Evolutionary conservation across 2,329 filamentous ascomycete species (phyloP), one percentile per base, ranked within the genome.

Genomic region (Hypoxylon sp.): DNA sequence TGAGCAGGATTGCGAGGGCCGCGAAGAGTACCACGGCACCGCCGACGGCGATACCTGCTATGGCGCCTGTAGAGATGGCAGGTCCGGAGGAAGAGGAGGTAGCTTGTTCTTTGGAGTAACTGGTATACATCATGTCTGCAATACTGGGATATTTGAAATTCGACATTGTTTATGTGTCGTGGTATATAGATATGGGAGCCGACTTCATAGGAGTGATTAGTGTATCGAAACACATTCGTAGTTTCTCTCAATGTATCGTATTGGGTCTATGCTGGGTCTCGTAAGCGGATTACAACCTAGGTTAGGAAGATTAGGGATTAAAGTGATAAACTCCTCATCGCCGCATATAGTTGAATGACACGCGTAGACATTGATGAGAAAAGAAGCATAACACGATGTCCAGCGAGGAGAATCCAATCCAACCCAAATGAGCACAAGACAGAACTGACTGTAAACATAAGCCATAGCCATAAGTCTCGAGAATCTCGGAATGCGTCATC

Each of bases 21-120:
- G 80, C 76, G 73, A 85, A 84, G 13, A 87, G 65, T 5, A 86
- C 59, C 1, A 84, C 72, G 14, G 83, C 82, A n/a, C 84, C 84
- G 33, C 81, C 81, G 26, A 88, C 70, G 11, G 82, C 82, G 59
- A 88, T 83, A 59, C 80, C 80, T 35, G 87, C 73, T 61, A 83
- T 75, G 19, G 73, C 76, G 19, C 79, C 78, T n/a, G 76, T 74
- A 2, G 78, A 78, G 37, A 81, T 71, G 2, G 29, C 8, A 6
- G 42, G 3, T 11, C 11, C 17, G 17, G 54, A 10, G 19, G 47
- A 5, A 37, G 55, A n/a, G 31, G 42, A 50, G 22, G 19, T 31
- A 3, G 10, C 31, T 50, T 71, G 60, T 33, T 62, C 61, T 24
- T 19, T 31, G 19, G 53, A 14, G 22, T 61, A 10, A 17, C n/a